Percentiles rank a stretch among this genome's conserved stretches.
Evolutionary conservation across 306 rosid species (phyloP).

Genomic region (Luffa acutangula): DNA sequence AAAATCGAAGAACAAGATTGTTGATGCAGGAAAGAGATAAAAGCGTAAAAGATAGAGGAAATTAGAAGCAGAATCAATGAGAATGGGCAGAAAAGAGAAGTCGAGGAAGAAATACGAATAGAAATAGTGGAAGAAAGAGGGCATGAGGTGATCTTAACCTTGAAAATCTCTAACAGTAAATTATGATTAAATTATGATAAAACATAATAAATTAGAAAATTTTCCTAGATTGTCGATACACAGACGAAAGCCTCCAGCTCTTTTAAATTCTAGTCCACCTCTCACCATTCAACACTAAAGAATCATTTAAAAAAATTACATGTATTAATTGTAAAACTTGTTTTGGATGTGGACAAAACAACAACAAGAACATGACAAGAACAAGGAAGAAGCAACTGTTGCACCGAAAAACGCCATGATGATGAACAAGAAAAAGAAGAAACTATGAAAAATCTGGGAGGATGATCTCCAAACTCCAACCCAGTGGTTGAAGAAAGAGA

Average conservation of each 20-base stretch:
- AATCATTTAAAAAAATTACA: too few relatives aligned
- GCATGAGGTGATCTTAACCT: constrained; percentile 1
- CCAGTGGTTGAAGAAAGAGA: not conserved
- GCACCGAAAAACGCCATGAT: constrained; percentile 4
- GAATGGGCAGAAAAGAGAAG: too few relatives aligned
- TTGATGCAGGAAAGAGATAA: not conserved
- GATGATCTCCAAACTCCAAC: not conserved
- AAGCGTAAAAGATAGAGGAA: not conserved
- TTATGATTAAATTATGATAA: too few relatives aligned
- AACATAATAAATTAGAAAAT: too few relatives aligned
- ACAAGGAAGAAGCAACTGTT: constrained; percentile 14
- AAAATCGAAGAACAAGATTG: not conserved
- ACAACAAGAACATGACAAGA: too few relatives aligned
- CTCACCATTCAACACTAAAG: too few relatives aligned
- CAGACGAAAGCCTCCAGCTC: too few relatives aligned
- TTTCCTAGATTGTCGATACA: too few relatives aligned
- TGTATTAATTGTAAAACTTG: too few relatives aligned
- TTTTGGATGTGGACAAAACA: too few relatives aligned
- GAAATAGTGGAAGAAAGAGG: not conserved
- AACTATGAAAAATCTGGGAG: not conserved
- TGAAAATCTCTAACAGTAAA: not conserved
- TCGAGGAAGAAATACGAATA: not conserved
- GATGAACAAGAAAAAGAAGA: not conserved
- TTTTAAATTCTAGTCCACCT: too few relatives aligned
- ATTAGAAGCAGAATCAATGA: not conserved